Evolutionary conservation across 768 basidiomycete genomes (phyloP).

Genomic region (Dacryopinax spathularia): DNA sequence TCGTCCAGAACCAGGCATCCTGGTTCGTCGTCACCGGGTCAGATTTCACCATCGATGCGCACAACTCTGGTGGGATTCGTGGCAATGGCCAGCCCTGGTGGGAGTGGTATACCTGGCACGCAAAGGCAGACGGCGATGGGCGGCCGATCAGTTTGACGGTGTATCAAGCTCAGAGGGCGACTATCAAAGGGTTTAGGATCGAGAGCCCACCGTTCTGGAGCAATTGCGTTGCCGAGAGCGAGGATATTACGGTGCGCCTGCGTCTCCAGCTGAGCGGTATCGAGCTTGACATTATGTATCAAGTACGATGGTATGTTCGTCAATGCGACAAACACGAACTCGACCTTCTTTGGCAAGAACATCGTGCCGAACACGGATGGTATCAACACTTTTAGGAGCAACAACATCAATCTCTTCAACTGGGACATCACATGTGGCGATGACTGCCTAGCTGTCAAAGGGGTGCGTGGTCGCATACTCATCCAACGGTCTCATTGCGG

Average conservation of each 20-base stretch:
- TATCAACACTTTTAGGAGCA: conserved; percentile 42
- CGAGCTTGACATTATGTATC: background rate
- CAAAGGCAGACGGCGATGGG: conserved; percentile 41
- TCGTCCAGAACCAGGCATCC: conserved; percentile 47
- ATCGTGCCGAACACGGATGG: conserved; percentile 50
- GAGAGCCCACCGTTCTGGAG: conserved; percentile 48
- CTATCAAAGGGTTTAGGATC: conserved; percentile 37
- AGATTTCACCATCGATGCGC: conserved; percentile 42
- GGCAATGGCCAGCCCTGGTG: conserved; percentile 53
- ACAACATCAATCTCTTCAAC: conserved; percentile 35
- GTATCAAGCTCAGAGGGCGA: conserved; percentile 31
- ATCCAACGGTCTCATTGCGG: background rate
- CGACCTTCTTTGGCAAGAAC: conserved; percentile 27
- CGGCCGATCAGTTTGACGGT: conserved; percentile 44
- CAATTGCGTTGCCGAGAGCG: conserved; percentile 39
- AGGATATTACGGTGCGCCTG: conserved; percentile 22
- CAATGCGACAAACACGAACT: conserved; percentile 44
- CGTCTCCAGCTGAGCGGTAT: background rate
- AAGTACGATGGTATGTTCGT: conserved; percentile 43
- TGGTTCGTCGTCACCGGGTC: conserved; percentile 48
- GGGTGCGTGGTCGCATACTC: conserved; percentile 27
- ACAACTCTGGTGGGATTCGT: conserved; percentile 41
- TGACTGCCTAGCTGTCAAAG: conserved; percentile 52
- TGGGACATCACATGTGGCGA: conserved; percentile 52
- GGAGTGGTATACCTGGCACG: conserved; percentile 36